Percentiles rank a stretch among this genome's conserved stretches.
Evolutionary conservation across 441 rosid species (phyloP).

Genomic region (Eruca vesicaria): DNA sequence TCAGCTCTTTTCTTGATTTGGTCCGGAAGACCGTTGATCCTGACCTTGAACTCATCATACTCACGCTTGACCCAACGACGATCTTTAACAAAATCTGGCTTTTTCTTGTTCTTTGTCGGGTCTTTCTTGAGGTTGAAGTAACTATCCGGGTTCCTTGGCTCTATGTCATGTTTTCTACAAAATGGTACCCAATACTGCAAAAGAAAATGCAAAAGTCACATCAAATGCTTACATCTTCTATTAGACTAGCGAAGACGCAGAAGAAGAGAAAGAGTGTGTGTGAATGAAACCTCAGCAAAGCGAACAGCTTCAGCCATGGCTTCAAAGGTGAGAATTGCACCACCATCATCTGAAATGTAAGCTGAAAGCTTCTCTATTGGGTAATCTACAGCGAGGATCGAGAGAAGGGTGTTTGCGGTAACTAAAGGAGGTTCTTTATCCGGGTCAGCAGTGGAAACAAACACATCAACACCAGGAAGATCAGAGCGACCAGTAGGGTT

Average conservation of each 20-base stretch:
- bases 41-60: slow-evolving; percentile 88
- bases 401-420: slow-evolving; percentile 78
- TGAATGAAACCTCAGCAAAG: slow-evolving; percentile 58
- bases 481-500: slow-evolving; percentile 85
- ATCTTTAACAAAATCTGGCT: slow-evolving; percentile 78
- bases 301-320: slow-evolving; percentile 90
- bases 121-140: slow-evolving; percentile 55
- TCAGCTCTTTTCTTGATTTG: slow-evolving; percentile 61
- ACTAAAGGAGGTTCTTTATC: slow-evolving; percentile 88
- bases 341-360: slow-evolving; percentile 90
- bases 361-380: slow-evolving; percentile 72
- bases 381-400: slow-evolving; percentile 71
- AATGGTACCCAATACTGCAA: slow-evolving; percentile 84
- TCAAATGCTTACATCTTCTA: not conserved
- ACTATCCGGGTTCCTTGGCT: slow-evolving; percentile 85
- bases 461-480: slow-evolving; percentile 77
- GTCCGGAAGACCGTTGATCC: slow-evolving; percentile 83
- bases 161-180: slow-evolving; percentile 83
- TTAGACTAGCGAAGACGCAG: not conserved
- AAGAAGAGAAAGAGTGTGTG: not conserved
- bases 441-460: slow-evolving; percentile 82
- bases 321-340: slow-evolving; percentile 85
- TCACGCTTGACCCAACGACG: slow-evolving; percentile 92
- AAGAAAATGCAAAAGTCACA: not conserved
- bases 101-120: slow-evolving; percentile 70